Evolutionary conservation across 2,329 filamentous ascomycete species (phyloP).

Genomic region (Macrophomina tecta): DNA sequence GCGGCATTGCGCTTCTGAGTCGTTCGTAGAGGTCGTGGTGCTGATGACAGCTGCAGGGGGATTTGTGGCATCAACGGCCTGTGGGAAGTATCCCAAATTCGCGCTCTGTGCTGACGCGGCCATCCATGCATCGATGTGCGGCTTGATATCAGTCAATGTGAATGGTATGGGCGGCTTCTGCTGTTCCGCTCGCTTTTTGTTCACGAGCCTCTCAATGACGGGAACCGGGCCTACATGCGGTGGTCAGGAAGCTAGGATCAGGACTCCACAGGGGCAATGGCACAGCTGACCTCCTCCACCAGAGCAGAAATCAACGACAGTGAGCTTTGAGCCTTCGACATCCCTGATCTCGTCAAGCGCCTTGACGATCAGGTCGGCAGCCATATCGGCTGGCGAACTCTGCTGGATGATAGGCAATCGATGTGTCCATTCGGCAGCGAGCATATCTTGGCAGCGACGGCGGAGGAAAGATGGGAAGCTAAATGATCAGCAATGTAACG

Average conservation of each 20-base stretch:
- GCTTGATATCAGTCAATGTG: constrained; percentile 48
- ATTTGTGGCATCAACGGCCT: constrained; percentile 69
- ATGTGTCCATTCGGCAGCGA: constrained; percentile 68
- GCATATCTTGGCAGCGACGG: constrained; percentile 67
- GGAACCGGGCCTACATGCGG: constrained; percentile 41
- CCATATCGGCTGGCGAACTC: constrained; percentile 64
- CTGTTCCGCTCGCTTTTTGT: constrained; percentile 32
- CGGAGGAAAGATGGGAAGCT: constrained; percentile 73
- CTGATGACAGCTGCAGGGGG: constrained; percentile 53
- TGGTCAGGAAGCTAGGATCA: not conserved
- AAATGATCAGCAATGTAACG: constrained; percentile 8
- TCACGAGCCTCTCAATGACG: constrained; percentile 43
- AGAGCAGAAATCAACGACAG: constrained; percentile 77
- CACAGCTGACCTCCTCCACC: constrained; percentile 65
- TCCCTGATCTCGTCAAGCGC: constrained; percentile 32
- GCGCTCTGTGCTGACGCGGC: constrained; percentile 48
- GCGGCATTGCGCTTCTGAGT: not conserved
- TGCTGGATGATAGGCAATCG: constrained; percentile 64
- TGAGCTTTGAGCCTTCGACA: constrained; percentile 48
- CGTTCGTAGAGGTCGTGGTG: constrained; percentile 5
- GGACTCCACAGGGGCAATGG: not conserved
- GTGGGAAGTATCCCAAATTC: constrained; percentile 64
- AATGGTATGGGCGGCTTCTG: constrained; percentile 42
- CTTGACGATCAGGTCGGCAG: constrained; percentile 62
- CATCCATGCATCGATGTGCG: constrained; percentile 47